Conservation (phyloP, 2,329 filamentous ascomycete genomes). For the Alternaria postmessia region DNA sequence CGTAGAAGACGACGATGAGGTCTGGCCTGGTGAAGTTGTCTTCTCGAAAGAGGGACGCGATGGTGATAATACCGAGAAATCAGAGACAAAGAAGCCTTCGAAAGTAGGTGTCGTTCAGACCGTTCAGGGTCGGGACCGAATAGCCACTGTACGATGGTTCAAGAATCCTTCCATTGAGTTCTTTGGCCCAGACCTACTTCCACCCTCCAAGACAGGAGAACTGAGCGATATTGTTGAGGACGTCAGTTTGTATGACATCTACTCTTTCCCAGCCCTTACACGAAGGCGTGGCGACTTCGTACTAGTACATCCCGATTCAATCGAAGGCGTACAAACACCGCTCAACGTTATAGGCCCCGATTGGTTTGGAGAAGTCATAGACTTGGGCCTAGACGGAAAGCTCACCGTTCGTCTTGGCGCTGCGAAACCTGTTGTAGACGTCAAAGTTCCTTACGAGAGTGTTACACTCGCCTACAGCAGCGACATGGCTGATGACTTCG, state of each 20-base stretch:
- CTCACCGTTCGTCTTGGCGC: conserved; percentile 64
- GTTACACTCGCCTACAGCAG: conserved; percentile 59
- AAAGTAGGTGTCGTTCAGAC: conserved; percentile 66
- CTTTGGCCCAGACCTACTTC: conserved; percentile 50
- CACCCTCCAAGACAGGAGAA: conserved; percentile 54
- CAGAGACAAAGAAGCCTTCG: conserved; percentile 52
- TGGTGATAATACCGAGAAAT: conserved; percentile 16
- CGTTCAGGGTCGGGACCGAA: conserved; percentile 63
- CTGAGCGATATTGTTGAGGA: conserved; percentile 57
- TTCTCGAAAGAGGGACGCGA: conserved; percentile 54
- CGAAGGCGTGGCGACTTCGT: conserved; percentile 63
- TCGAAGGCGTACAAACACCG: conserved; percentile 20
- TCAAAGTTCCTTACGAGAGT: conserved; percentile 59
- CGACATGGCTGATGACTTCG: conserved; percentile 49
- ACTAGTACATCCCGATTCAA: conserved; percentile 52
- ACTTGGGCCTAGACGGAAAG: conserved; percentile 61
- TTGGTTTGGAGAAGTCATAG: conserved; percentile 67
- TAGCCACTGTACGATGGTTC: conserved; percentile 66
- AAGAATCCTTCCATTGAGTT: conserved; percentile 43
- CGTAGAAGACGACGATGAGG: conserved; percentile 63
- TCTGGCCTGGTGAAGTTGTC: conserved; percentile 66
- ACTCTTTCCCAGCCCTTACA: conserved; percentile 58
- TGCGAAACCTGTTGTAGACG: conserved; percentile 58
- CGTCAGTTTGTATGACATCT: conserved; percentile 67
- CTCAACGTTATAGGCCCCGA: conserved; percentile 42